phyloP scores from a whole-genome alignment of 495 filamentous ascomycete genomes.

The Talaromyces borbonicus region DNA sequence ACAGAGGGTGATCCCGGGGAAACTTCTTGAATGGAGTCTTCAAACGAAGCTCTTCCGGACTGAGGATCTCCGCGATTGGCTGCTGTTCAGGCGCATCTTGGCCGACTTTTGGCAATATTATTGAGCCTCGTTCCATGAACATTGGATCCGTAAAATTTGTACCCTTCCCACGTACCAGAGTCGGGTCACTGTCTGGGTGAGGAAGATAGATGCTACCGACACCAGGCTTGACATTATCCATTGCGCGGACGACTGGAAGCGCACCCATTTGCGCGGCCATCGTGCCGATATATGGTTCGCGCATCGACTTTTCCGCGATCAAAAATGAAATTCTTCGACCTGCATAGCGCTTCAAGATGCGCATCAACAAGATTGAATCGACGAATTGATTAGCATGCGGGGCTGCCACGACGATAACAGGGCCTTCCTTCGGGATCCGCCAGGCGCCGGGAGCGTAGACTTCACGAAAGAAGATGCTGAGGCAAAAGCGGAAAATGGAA shows the following conservation, averaged over 20 bases:
- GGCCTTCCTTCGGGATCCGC: constrained; percentile 65
- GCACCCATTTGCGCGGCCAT: constrained; percentile 59
- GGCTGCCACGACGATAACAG: constrained; percentile 77
- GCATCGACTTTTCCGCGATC: constrained; percentile 75
- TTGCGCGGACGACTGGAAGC: constrained; percentile 66
- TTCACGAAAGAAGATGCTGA: constrained; percentile 82
- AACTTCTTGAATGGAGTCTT: constrained; percentile 60
- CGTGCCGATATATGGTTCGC: constrained; percentile 63
- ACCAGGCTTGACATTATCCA: constrained; percentile 63
- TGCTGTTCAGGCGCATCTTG: constrained; percentile 60
- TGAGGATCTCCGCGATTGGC: constrained; percentile 59
- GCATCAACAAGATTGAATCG: constrained; percentile 75
- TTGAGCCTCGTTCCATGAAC: constrained; percentile 56
- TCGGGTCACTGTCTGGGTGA: constrained; percentile 64
- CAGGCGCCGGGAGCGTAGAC: constrained; percentile 76
- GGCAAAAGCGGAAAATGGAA: constrained; percentile 23
- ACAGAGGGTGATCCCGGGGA: constrained; percentile 36
- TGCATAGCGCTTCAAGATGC: constrained; percentile 60
- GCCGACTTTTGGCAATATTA: constrained; percentile 64
- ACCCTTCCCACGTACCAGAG: constrained; percentile 58
- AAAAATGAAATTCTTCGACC: constrained; percentile 68
- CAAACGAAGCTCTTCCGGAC: constrained; percentile 59
- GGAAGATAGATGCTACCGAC: constrained; percentile 66
- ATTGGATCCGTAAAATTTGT: constrained; percentile 59
- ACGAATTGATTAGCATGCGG: constrained; percentile 85